Evolutionary conservation across 1,284 basidiomycete species (phyloP), one percentile per base, ranked within the genome.

Genomic region (Microbotryum lychnidis-dioicae): DNA sequence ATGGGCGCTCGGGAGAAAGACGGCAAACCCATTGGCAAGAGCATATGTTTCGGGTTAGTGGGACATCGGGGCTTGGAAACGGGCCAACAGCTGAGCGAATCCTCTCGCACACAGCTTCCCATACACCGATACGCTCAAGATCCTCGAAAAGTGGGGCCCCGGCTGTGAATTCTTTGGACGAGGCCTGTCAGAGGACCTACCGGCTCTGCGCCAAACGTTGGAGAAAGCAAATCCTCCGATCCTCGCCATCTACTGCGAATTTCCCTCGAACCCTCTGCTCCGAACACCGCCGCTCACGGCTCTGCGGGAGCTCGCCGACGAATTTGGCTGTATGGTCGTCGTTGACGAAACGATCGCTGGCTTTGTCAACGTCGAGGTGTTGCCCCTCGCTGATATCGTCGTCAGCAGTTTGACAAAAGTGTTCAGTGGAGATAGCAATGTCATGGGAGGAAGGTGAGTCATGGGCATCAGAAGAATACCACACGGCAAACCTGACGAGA

Each of bases 261-360:
- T 94, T 76, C 91, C 92, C 0, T 91, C 90, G 21, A 99, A 98
- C 73, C 94, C 94, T 0, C 82, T 99, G 8, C 79, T 99, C 14
- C 84, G 89, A 21, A 87, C 86, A 1, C 83, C 91, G 3, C 82
- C 97, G 71, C 80, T 99, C 1, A 79, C 81, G n/a, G 82, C 85
- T 14, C 79, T 99, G 23, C 82, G 91, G 54, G 73, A 78, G 21
- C 79, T 99, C 10, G 93, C 94, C 0, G 89, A 97, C 75, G 82
- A 87, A 74, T 87, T 92, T 72, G 83, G 86, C 50, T 97, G 97
- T 75, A 76, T 91, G 33, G 82, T 98, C 57, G 84, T 97, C 21
- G 80, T 98, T 33, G 94, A 99, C 74, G 96, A 98, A 74, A 97
- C 92, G 2, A 84, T 99, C 56, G 94, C 94, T 37, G 97, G 93